Percentiles rank a stretch among this genome's conserved stretches.
Conservation (phyloP, 805 yeast genomes). For the Cyberlindnera mrakii region DNA sequence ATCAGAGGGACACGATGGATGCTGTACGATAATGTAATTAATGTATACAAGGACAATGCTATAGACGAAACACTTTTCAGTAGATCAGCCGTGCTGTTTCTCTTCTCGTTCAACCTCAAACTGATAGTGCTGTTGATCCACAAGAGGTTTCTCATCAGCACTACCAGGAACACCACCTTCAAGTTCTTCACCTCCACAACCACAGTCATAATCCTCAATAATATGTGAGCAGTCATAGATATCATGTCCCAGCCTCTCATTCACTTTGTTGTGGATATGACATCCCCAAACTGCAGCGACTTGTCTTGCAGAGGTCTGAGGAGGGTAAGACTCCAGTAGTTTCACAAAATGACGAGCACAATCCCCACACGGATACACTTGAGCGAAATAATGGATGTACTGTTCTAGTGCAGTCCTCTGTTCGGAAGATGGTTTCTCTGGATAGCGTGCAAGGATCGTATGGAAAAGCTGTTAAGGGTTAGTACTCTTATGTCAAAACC, state of each 20-base stretch:
- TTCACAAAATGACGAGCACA: conserved; percentile 88
- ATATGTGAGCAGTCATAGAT: conserved; percentile 81
- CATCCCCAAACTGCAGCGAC: conserved; percentile 97
- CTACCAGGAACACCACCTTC: conserved; percentile 8
- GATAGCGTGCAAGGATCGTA: conserved; percentile 87
- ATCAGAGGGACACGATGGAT: conserved; percentile 10
- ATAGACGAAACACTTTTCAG: no score
- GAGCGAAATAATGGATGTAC: conserved; percentile 72
- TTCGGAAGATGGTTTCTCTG: conserved; percentile 64
- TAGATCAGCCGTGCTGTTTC: conserved; percentile 35
- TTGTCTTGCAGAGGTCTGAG: conserved; percentile 70
- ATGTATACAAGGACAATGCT: background rate
- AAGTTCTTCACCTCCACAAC: conserved; percentile 69
- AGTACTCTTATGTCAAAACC: background rate
- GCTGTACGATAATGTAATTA: conserved; percentile 33
- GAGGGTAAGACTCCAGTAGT: conserved; percentile 68
- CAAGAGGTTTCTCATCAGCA: background rate
- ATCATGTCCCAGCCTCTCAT: conserved; percentile 60
- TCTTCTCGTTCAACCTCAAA: conserved; percentile 43
- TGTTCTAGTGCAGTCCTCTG: conserved; percentile 58
- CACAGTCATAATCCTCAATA: conserved; percentile 91
- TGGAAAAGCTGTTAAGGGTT: conserved; percentile 49
- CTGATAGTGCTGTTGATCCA: conserved; percentile 38
- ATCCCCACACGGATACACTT: conserved; percentile 95
- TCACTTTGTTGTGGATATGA: conserved; percentile 82